Evolutionary conservation across 2,329 filamentous ascomycete species (phyloP).

Genomic region (Zymoseptoria pseudotritici): DNA sequence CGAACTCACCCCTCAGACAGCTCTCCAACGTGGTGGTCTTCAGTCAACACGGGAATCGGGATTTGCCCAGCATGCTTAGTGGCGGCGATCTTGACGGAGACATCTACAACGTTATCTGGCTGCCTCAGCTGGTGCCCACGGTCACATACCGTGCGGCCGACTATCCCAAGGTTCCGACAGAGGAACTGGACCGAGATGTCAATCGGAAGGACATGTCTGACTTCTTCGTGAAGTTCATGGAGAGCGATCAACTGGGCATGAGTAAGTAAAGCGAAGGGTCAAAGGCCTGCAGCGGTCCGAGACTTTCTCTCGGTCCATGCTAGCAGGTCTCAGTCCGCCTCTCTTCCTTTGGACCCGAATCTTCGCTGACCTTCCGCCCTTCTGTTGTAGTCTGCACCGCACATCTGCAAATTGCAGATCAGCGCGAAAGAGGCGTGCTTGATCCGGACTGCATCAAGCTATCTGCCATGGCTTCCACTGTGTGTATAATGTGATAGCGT

Average conservation of each 20-base stretch:
- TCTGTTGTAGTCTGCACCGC: slow-evolving; percentile 28
- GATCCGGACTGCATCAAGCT: slow-evolving; percentile 32
- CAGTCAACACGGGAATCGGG: slow-evolving; percentile 60
- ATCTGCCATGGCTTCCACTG: slow-evolving; percentile 29
- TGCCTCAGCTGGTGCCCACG: slow-evolving; percentile 44
- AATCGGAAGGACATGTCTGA: slow-evolving; percentile 60
- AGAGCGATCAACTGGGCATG: slow-evolving; percentile 37
- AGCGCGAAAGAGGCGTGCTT: slow-evolving; percentile 25
- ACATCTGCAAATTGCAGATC: slow-evolving; percentile 37
- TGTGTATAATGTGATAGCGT: background rate
- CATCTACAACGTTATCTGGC: slow-evolving; percentile 72
- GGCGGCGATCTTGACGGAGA: slow-evolving; percentile 83
- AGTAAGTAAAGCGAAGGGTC: no score
- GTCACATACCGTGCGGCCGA: slow-evolving; percentile 54
- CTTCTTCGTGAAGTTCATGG: slow-evolving; percentile 75
- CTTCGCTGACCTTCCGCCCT: no score
- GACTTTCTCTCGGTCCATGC: no score
- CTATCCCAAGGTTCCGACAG: slow-evolving; percentile 54
- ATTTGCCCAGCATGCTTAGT: slow-evolving; percentile 69
- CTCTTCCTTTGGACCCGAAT: no score
- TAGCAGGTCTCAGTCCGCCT: no score
- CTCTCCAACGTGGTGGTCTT: slow-evolving; percentile 73
- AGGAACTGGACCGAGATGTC: slow-evolving; percentile 56
- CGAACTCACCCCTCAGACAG: slow-evolving; percentile 51
- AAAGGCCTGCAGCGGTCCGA: no score